phyloP scores from a whole-genome alignment of 2,329 filamentous ascomycete species.

The Microcyclospora tardicrescens region DNA sequence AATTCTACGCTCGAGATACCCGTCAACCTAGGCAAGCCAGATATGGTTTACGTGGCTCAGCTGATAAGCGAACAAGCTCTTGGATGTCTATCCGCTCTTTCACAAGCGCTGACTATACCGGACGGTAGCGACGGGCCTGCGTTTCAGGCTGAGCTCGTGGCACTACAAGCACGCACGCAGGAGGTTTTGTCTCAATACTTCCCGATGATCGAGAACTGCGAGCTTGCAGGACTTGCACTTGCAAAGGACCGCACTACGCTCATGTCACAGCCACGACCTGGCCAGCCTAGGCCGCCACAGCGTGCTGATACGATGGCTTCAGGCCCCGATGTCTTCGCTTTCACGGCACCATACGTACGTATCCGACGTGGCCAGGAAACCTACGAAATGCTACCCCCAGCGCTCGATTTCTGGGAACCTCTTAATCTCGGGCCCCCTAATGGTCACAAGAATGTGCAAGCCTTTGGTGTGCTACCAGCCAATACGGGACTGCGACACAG shows the following conservation, averaged over 20 bases:
- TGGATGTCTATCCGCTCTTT: slow-evolving; percentile 5
- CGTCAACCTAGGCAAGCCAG: slow-evolving; percentile 13
- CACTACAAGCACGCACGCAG: background rate
- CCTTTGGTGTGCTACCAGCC: slow-evolving; percentile 58
- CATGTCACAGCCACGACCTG: slow-evolving; percentile 8
- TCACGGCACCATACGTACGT: slow-evolving; percentile 58
- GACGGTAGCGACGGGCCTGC: background rate
- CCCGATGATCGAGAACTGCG: slow-evolving; percentile 7
- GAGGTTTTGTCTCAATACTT: slow-evolving; percentile 1
- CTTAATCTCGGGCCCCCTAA: slow-evolving; percentile 60
- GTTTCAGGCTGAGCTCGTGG: background rate
- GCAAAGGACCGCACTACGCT: slow-evolving; percentile 11
- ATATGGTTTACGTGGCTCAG: slow-evolving; percentile 22
- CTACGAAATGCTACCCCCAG: slow-evolving; percentile 61
- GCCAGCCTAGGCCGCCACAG: slow-evolving; percentile 20
- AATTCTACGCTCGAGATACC: slow-evolving; percentile 5
- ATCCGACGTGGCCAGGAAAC: slow-evolving; percentile 56
- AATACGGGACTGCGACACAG: slow-evolving; percentile 50
- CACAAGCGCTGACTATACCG: background rate
- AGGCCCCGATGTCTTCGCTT: slow-evolving; percentile 39
- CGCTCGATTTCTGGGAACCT: slow-evolving; percentile 69
- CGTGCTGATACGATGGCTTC: slow-evolving; percentile 13
- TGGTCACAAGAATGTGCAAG: slow-evolving; percentile 57
- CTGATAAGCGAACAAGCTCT: slow-evolving; percentile 21
- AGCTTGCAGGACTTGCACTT: slow-evolving; percentile 17